phyloP scores from a whole-genome alignment of 805 yeast genomes.

The Wickerhamomyces canadensis region DNA sequence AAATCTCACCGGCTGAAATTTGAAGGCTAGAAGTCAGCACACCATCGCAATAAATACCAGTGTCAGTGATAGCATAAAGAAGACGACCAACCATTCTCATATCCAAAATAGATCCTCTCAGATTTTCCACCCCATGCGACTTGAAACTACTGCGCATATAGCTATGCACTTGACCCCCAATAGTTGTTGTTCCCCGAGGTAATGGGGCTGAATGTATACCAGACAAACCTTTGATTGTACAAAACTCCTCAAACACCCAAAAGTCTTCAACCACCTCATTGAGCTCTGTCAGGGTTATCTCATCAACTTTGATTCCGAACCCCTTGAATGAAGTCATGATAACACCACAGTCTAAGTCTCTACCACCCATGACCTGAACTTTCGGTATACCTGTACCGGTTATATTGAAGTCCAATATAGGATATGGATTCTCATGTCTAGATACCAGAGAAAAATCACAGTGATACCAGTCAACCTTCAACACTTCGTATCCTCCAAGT shows the following conservation, averaged over 20 bases:
- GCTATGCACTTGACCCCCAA: background rate
- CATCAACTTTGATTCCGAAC: background rate
- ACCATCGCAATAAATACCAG: conserved; percentile 17
- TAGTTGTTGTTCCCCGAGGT: too few relatives aligned
- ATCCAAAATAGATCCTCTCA: conserved; percentile 16
- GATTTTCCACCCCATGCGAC: conserved; percentile 4
- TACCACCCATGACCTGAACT: conserved; percentile 21
- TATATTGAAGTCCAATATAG: conserved; percentile 20
- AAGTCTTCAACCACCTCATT: conserved; percentile 3
- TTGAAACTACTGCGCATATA: conserved; percentile 2
- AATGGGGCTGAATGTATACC: too few relatives aligned
- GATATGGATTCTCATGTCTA: conserved; percentile 5
- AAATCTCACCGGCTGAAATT: conserved; percentile 3
- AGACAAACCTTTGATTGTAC: conserved; percentile 8
- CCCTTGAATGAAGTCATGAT: conserved; percentile 20
- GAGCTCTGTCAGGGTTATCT: background rate
- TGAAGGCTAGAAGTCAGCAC: background rate
- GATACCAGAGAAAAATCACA: conserved; percentile 1
- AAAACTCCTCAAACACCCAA: conserved; percentile 13
- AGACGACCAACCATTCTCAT: conserved; percentile 2
- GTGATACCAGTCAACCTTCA: conserved; percentile 2
- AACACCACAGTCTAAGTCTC: conserved; percentile 13
- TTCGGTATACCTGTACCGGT: conserved; percentile 17
- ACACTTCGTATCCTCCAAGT: conserved; percentile 2
- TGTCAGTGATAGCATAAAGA: conserved; percentile 10